Base-by-base conservation (phyloP, 192 early-diverging fungal species). In the Backusella liffmaniae region DNA sequence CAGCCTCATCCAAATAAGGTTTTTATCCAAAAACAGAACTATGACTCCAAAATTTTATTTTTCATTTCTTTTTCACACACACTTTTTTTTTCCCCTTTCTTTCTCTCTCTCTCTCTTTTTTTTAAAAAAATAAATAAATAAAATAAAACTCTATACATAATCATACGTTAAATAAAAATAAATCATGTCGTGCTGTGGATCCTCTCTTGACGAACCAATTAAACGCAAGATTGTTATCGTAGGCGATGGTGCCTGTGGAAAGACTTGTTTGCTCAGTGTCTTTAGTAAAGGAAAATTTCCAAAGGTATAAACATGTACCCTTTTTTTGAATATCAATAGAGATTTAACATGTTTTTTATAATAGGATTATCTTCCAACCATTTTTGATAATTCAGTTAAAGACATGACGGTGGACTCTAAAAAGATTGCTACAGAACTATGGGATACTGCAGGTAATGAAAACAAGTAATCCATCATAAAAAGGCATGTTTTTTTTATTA, bases 371-470 rank as follows among this genome's bases (percentile, higher is more conserved):
- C 74, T 80, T 21, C 81, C 81, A 68, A 82, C 81, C 2, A 72
- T 82, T 2, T 82, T 82, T 51, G 78, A 82, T 62, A 82, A 82
- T 49, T 76, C 76, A 65, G 78, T 79, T 18, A 72, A 76, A 29
- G 81, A 79, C 34, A 76, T 82, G 37, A 67, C 34, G 37, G 62
- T 82, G 1, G 78, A 79, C 18, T 69, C 71, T 15, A 68, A 73
- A 71, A 53, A 72, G 13, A 68, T 82, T 21, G 77, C 73, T 46
- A 30, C 80, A 30, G 77, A 62, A 1, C 51, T 83, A 16, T 83
- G 81, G 81, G 81, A 83, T 67, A 83, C 81, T 32, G 81, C 81
- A 56, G 81, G 81, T 80, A 79, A 32, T 66, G 10, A n/a, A 4
- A 41, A n/a, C 35, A 13, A 70, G 1, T 15, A 18, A 32, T 10